Evolutionary conservation across 306 rosid genomes (phyloP), one percentile per base, ranked within the genome.

Genomic region (Quercus rubra): DNA sequence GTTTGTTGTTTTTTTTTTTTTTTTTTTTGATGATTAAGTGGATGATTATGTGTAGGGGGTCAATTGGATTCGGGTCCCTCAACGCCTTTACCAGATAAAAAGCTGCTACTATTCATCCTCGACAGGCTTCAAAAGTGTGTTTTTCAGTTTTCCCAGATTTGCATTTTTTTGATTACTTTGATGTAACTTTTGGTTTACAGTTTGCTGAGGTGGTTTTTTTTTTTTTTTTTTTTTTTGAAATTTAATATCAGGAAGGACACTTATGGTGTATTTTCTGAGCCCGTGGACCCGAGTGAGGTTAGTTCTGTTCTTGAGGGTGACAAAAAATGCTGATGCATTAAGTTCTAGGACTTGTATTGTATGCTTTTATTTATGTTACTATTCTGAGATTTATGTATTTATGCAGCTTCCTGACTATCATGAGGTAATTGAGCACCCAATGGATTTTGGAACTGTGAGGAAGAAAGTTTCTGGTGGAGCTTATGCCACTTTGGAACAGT

Each of bases 71-170:
- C 80, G 70, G 94, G 88, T 79, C 92, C 89, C 80, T 73, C 83
- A 27, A 86, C 91, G 61, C 83, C 87, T 88, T 83, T 90, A 57
- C 94, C 94, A 0, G 89, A 90, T 76, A 85, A 78, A 82, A 85
- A 88, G 84, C 88, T 90, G 85, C 78, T 90, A 70, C 81, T 86
- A 46, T 88, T 90, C 62, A 77, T 90, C 77, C 88, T 90, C 30
- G 94, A 90, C 77, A 85, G 94, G 91, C 80, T 90, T 78, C 94
- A 90, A 80, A 88, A 85, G 94, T 90, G 79, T 46, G 87, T 90
- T 52, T 77, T 57, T 38, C 21, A 74, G 74, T 81, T 78, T 12
- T 70, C 57, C 63, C 74, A 74, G 77, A 69, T 84, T 49, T 79
- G 41, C 76, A 73, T 66, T n/a, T 84, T 66, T 84, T 71, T 78